Conservation (phyloP, 2,329 filamentous ascomycete genomes). For the Phyllosticta paracitricarpa region DNA sequence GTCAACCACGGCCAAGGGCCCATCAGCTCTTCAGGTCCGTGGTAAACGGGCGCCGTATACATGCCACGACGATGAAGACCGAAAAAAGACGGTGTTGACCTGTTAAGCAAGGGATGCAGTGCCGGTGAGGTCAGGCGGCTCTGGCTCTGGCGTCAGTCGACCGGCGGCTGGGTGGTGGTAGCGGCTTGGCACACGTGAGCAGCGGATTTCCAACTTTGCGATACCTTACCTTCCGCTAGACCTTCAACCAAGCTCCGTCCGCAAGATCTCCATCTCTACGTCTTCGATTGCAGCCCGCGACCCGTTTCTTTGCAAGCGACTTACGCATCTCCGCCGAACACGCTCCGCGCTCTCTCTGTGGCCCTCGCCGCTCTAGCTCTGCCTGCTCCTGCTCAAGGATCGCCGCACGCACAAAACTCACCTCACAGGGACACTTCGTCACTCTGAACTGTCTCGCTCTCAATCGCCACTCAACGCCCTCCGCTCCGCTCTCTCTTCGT, state of each 20-base stretch:
- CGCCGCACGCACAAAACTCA: constrained; percentile 7
- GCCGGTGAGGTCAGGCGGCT: background rate
- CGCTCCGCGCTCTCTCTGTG: background rate
- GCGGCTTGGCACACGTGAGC: background rate
- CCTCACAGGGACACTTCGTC: constrained; percentile 6
- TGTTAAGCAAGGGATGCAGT: background rate
- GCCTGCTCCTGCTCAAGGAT: background rate
- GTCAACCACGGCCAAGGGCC: too few species aligned
- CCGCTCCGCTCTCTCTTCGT: background rate
- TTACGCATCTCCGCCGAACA: background rate
- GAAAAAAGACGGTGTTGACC: too few species aligned
- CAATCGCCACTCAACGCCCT: constrained; percentile 2
- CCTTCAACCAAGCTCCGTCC: background rate
- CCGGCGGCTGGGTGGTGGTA: background rate
- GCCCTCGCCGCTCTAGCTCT: background rate
- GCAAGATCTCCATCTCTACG: background rate
- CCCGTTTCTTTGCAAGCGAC: background rate
- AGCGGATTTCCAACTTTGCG: background rate
- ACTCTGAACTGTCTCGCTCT: constrained; percentile 1
- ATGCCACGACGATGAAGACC: too few species aligned
- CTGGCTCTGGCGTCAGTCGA: background rate
- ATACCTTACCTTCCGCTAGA: background rate
- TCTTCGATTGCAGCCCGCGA: background rate
- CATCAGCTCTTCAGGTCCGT: too few species aligned
- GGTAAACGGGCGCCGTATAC: too few species aligned